Percentiles rank a stretch among this genome's conserved stretches.
These are phyloP conservation scores for Caryopteris hybrid DNA, from an alignment of 305 asterid genomes.

Conservation along the genomic window DNA sequence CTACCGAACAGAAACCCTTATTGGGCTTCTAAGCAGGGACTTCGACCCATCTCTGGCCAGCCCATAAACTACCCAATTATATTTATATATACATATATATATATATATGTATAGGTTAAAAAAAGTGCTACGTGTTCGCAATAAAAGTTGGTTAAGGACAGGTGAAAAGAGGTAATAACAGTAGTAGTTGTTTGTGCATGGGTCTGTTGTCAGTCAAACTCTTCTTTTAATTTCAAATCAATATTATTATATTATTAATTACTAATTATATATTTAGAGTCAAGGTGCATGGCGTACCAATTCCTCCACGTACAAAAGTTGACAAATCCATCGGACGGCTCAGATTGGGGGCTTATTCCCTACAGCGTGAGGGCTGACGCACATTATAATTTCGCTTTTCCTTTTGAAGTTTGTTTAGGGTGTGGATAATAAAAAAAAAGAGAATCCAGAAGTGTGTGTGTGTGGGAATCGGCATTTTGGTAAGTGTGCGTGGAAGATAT, in stretches of 20 bases:
- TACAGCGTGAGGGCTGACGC: conserved; percentile 16
- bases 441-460: conserved; percentile 11
- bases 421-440: neutral
- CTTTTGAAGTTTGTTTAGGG: neutral
- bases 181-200: neutral
- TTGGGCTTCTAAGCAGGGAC: too few species aligned
- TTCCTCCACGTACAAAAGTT: conserved; percentile 12
- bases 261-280: too few species aligned
- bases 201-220: neutral
- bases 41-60: too few species aligned
- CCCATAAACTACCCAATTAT: too few species aligned
- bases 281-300: conserved; percentile 9
- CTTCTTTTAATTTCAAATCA: neutral
- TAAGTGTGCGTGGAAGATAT: conserved; percentile 23
- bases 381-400: neutral
- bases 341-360: neutral
- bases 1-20: too few species aligned
- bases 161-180: too few species aligned
- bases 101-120: too few species aligned
- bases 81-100: too few species aligned
- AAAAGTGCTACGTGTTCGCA: too few species aligned
- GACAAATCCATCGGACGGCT: conserved; percentile 1
- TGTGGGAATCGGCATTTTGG: conserved; percentile 12
- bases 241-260: too few species aligned
- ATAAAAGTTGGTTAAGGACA: too few species aligned